Conservation (phyloP, 1,284 basidiomycete genomes). For the Malassezia slooffiae region DNA sequence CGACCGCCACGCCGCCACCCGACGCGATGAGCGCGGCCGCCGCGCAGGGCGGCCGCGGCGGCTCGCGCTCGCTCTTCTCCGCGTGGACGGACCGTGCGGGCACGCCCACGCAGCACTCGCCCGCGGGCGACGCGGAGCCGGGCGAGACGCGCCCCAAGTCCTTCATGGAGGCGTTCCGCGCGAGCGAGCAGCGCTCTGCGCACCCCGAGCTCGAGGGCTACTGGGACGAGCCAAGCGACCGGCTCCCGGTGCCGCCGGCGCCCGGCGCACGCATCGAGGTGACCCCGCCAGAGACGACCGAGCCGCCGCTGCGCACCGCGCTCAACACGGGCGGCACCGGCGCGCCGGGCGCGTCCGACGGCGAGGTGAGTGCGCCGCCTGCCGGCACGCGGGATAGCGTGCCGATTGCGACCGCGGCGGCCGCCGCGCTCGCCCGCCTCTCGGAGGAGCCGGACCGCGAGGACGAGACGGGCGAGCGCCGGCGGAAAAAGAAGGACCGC, state of each 20-base stretch:
- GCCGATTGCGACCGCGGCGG: conserved; percentile 7
- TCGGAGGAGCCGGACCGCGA: neutral
- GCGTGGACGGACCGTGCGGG: neutral
- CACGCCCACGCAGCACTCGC: too few species aligned
- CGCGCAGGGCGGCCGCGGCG: neutral
- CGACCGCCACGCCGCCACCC: conserved; percentile 6
- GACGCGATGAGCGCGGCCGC: conserved; percentile 5
- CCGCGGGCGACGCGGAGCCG: neutral
- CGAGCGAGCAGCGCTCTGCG: neutral
- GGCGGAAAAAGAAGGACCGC: too few species aligned
- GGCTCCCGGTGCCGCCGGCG: conserved; percentile 2
- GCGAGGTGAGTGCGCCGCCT: too few species aligned
- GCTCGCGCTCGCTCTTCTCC: neutral
- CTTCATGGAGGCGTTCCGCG: conserved; percentile 7
- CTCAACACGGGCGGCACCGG: too few species aligned
- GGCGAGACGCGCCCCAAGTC: conserved; percentile 2
- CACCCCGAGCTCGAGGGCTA: conserved; percentile 3
- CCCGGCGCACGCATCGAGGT: conserved; percentile 8
- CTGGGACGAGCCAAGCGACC: too few species aligned
- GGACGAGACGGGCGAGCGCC: conserved; percentile 3
- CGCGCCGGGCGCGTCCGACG: too few species aligned
- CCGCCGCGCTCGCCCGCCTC: conserved; percentile 8
- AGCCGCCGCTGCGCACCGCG: conserved; percentile 6
- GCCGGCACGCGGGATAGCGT: too few species aligned
- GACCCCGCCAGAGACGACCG: neutral